Conservation (phyloP, 208 protist species). For the Leishmania lainsoni region DNA sequence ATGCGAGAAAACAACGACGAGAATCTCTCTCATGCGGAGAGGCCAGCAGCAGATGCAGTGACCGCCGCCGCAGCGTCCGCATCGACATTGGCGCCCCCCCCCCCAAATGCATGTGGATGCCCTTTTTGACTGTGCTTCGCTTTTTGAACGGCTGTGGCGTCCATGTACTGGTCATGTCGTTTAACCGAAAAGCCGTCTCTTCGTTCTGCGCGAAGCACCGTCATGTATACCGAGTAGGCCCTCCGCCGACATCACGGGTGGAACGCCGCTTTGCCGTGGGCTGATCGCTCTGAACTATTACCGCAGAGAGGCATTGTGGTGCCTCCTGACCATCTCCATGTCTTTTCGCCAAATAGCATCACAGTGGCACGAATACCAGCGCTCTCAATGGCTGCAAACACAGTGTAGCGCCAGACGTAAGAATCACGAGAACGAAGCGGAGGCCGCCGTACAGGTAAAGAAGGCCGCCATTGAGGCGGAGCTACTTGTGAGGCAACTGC, state of each 20-base stretch:
- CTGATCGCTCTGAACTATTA: constrained; percentile 64
- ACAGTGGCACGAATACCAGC: constrained; percentile 17
- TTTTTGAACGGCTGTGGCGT: constrained; percentile 53
- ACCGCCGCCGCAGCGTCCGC: neutral
- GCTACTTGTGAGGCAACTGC: constrained; percentile 22
- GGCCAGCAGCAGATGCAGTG: neutral
- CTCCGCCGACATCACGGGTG: neutral
- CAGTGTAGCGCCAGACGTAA: constrained; percentile 9
- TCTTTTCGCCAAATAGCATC: constrained; percentile 36
- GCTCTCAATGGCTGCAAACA: neutral
- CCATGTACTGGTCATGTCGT: constrained; percentile 48
- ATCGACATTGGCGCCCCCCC: neutral
- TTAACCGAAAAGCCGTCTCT: constrained; percentile 36
- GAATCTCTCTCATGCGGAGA: neutral
- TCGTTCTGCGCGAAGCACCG: constrained; percentile 49
- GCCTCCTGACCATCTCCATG: constrained; percentile 38
- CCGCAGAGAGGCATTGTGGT: constrained; percentile 41
- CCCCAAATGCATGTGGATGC: constrained; percentile 16
- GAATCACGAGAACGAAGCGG: constrained; percentile 9
- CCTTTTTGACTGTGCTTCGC: constrained; percentile 35
- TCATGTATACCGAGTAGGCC: constrained; percentile 18
- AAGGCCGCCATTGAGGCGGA: constrained; percentile 19
- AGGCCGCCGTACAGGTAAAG: constrained; percentile 9
- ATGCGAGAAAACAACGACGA: neutral
- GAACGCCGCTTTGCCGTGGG: constrained; percentile 23